phyloP scores from a whole-genome alignment of 2,329 filamentous ascomycete species.

The Verticillium dahliae region DNA sequence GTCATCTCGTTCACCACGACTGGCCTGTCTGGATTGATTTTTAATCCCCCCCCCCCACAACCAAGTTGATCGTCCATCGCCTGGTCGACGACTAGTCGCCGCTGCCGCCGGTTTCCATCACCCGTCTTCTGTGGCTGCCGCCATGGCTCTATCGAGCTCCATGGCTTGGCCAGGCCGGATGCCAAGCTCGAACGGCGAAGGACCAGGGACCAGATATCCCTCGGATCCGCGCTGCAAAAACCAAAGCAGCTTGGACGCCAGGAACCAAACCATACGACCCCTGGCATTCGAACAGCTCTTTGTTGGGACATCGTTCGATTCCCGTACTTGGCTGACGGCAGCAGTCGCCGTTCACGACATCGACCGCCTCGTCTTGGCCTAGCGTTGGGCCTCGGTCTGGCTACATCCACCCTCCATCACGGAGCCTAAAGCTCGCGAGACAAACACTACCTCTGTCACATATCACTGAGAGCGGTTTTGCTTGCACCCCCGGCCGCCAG shows the following conservation, averaged over 20 bases:
- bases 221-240: background rate
- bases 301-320: constrained; percentile 1
- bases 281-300: background rate
- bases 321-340: constrained; percentile 2
- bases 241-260: background rate
- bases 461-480: background rate
- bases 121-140: background rate
- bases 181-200: background rate
- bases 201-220: background rate
- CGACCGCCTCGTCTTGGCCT: background rate
- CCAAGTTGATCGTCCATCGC: constrained; percentile 14
- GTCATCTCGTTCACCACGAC: background rate
- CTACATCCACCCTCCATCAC: constrained; percentile 1
- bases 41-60: background rate
- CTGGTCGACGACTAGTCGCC: constrained; percentile 17
- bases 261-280: background rate
- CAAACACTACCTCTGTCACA: background rate
- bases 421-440: background rate
- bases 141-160: background rate
- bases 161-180: constrained; percentile 5
- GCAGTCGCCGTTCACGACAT: background rate
- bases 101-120: background rate
- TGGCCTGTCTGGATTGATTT: background rate
- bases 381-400: background rate
- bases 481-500: background rate